These are phyloP conservation scores for Aspergillus sparsus DNA, from an alignment of 495 filamentous ascomycete genomes.

Conservation along the genomic window DNA sequence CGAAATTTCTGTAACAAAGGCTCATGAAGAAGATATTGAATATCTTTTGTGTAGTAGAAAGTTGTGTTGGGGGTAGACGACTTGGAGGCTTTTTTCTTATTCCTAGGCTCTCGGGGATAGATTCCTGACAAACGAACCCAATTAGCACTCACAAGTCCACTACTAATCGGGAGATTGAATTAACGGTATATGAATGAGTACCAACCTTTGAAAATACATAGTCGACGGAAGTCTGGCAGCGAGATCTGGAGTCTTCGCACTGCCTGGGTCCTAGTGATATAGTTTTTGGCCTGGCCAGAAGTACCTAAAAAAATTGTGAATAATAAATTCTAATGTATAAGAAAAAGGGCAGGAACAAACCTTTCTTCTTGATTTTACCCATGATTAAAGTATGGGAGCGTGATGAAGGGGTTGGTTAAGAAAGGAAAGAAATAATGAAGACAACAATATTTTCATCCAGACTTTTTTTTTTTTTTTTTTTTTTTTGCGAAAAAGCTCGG, in stretches of 20 bases:
- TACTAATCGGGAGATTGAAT: neutral
- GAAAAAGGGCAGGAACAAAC: slow-evolving; percentile 35
- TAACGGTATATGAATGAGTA: neutral
- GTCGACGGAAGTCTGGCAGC: slow-evolving; percentile 91
- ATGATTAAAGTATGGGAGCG: slow-evolving; percentile 48
- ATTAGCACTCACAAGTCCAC: neutral
- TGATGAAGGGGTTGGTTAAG: slow-evolving; percentile 33
- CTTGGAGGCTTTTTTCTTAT: slow-evolving; percentile 94
- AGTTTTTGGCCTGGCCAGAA: slow-evolving; percentile 95
- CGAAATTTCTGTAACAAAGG: slow-evolving; percentile 94
- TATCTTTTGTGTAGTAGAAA: slow-evolving; percentile 99
- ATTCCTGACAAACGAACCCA: slow-evolving; percentile 58
- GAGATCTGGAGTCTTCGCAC: slow-evolving; percentile 97
- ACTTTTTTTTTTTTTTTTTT: slow-evolving; percentile 22
- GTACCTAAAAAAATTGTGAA: slow-evolving; percentile 54
- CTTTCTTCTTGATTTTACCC: slow-evolving; percentile 93
- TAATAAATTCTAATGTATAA: neutral
- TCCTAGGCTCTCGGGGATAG: slow-evolving; percentile 93
- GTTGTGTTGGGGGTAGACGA: slow-evolving; percentile 86
- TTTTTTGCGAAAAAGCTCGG: slow-evolving; percentile 26
- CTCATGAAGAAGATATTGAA: slow-evolving; percentile 96
- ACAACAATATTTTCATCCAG: slow-evolving; percentile 1
- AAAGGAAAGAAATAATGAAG: slow-evolving; percentile 13
- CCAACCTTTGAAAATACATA: slow-evolving; percentile 96
- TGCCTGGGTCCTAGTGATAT: slow-evolving; percentile 93